A percentile compares a stretch with the other conserved stretches of the same genome.
Evolutionary conservation across 1,284 basidiomycete species (phyloP).

Genomic region (Puccinia hordei): DNA sequence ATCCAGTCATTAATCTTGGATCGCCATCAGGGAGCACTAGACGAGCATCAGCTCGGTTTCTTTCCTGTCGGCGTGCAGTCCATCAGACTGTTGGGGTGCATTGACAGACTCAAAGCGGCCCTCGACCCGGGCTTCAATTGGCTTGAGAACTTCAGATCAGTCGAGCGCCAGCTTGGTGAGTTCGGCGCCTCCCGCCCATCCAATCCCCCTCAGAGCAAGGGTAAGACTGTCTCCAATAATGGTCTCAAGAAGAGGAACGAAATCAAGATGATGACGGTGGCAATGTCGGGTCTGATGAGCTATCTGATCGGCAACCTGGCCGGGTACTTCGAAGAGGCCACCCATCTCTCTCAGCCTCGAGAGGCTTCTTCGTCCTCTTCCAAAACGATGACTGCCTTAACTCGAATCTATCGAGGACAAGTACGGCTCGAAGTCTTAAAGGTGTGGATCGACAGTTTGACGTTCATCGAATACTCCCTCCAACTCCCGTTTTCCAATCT

Average conservation of each 20-base stretch:
- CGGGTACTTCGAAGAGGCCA: neutral
- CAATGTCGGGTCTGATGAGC: constrained; percentile 14
- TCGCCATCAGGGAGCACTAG: neutral
- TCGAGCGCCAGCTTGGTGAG: neutral
- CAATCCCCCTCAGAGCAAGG: neutral
- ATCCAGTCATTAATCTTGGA: neutral
- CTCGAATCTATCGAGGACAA: neutral
- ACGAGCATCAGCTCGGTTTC: neutral
- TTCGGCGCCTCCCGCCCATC: neutral
- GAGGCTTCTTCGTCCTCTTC: neutral
- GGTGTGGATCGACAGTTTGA: constrained; percentile 14
- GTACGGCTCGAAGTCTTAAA: constrained; percentile 7
- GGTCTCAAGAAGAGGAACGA: neutral
- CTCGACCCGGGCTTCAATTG: neutral
- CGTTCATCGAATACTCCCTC: constrained; percentile 17
- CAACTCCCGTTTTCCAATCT: neutral
- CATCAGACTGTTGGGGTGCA: neutral
- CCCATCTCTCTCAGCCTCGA: neutral
- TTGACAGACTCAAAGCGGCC: constrained; percentile 4
- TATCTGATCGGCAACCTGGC: constrained; percentile 16
- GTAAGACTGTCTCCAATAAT: neutral
- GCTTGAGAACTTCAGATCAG: neutral
- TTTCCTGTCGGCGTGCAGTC: neutral
- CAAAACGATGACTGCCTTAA: neutral
- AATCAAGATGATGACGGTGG: neutral